Base-by-base conservation (phyloP, 345 rosid species). In the Salix purpurea region DNA sequence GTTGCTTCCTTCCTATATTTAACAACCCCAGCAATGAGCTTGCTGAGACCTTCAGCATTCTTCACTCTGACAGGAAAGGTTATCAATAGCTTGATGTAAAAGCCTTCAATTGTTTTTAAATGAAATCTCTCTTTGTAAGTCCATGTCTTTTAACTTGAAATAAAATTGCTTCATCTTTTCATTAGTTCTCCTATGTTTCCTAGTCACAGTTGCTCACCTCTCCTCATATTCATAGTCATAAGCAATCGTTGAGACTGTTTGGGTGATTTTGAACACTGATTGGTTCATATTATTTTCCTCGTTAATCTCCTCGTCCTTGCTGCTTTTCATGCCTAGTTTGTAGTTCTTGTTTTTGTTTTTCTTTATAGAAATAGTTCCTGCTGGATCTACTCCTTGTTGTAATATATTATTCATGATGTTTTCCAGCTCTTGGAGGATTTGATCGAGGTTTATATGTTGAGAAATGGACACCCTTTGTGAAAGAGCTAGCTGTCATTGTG, bases 401-500 rank as follows among this genome's bases (percentile, higher is more conserved):
- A 4, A 42, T 19, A 28, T 69, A 6, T 12, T 65, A 1, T 67
- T 36, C 37, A 77, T 76, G 37, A 40, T 54, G 10, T 34, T 70
- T 46, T 61, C 54, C 89, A 96, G 98, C 84, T 79, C 98, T 96
- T 85, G 98, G 99, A 83, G 99, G 97, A 75, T 84, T 84, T 62
- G 78, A 67, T 77, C 90, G 87, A 72, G 97, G 92, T 70, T 78
- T 96, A 74, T 96, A 96, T 79, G 87, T 92, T n/a, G 98, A 96
- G 89, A 93, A 93, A 86, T 92, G 98, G 97, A 94, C 94, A 72
- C 89, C 97, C 9, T 96, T 96, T 73, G 79, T 92, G 30, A 96
- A 96, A 93, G 99, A 96, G 87, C 84, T 96, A 70, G 98, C 97
- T 56, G 97, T 96, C 83, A 88, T 94, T 74, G 97, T 96, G 67